phyloP scores from a whole-genome alignment of 1,284 basidiomycete genomes.

The Trichosporon sp. region DNA sequence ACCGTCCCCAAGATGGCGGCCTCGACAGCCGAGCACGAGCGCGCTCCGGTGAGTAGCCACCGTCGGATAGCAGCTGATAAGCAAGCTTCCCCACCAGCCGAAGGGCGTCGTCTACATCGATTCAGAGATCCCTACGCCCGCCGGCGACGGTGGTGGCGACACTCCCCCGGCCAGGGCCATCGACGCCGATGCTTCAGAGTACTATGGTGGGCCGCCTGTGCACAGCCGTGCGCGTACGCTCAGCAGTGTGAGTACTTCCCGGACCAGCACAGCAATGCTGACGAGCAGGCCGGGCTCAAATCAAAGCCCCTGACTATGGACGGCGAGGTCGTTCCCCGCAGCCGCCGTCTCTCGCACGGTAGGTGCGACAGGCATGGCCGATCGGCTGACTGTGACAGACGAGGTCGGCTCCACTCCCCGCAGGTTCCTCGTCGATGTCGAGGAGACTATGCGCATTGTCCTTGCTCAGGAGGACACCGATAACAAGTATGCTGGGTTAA shows the following conservation, averaged over 20 bases:
- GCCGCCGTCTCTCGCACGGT: constrained; percentile 75
- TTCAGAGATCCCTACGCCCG: constrained; percentile 21
- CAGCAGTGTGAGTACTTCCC: constrained; percentile 60
- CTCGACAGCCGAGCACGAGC: constrained; percentile 2
- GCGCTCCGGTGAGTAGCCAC: constrained; percentile 23
- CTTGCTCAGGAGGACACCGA: constrained; percentile 98
- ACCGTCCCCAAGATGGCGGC: constrained; percentile 2
- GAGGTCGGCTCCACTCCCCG: constrained; percentile 55
- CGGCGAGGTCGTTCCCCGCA: constrained; percentile 65
- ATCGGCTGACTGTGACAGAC: constrained; percentile 38
- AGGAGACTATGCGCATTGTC: constrained; percentile 93
- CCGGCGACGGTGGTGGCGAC: constrained; percentile 22
- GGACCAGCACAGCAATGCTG: background rate
- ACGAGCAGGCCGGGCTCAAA: constrained; percentile 1
- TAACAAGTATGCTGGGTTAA: constrained; percentile 58
- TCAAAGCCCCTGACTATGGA: constrained; percentile 60
- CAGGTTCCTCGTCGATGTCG: constrained; percentile 96
- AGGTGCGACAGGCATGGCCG: constrained; percentile 10
- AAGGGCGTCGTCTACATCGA: constrained; percentile 46
- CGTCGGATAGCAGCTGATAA: background rate
- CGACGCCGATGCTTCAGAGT: constrained; percentile 68
- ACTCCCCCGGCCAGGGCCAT: constrained; percentile 44
- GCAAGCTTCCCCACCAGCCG: constrained; percentile 40
- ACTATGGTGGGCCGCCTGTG: constrained; percentile 72
- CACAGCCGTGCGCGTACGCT: constrained; percentile 77